Evolutionary conservation across 1,139 yeast species (phyloP).

Genomic region (Taphrina flavorubra): DNA sequence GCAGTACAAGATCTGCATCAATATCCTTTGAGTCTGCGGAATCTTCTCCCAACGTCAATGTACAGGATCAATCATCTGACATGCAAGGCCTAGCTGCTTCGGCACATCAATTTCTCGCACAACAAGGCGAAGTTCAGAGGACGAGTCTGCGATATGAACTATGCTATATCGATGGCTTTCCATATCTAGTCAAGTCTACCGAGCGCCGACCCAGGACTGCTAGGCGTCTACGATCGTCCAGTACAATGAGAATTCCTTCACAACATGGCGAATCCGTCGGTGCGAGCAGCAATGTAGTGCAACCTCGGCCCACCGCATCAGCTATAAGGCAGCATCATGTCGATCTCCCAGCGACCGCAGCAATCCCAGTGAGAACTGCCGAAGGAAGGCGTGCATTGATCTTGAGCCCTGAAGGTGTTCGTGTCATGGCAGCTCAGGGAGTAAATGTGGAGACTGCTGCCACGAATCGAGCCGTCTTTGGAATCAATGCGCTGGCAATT

Average conservation of each 20-base stretch:
- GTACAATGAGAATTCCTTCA: background rate
- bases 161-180: conserved; percentile 31
- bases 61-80: background rate
- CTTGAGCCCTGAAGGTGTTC: conserved; percentile 35
- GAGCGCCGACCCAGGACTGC: background rate
- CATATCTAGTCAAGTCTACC: conserved; percentile 22
- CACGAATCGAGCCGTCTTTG: background rate
- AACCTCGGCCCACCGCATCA: background rate
- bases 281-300: background rate
- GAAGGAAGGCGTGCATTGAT: conserved; percentile 37
- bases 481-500: conserved; percentile 1
- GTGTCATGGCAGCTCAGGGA: conserved; percentile 37
- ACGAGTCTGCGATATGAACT: conserved; percentile 29
- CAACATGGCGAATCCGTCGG: background rate
- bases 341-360: conserved; percentile 31
- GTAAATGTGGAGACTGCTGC: conserved; percentile 25
- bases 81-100: background rate
- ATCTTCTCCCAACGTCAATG: background rate
- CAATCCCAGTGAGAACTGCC: conserved; percentile 31
- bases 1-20: background rate
- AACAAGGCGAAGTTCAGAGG: conserved; percentile 8
- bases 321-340: conserved; percentile 30
- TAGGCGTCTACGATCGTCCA: conserved; percentile 4
- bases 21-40: background rate
- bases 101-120: conserved; percentile 6